Evolutionary conservation across 2,329 filamentous ascomycete genomes (phyloP), one percentile per base, ranked within the genome.

Genomic region (Arthrobotrys sphaeroides): DNA sequence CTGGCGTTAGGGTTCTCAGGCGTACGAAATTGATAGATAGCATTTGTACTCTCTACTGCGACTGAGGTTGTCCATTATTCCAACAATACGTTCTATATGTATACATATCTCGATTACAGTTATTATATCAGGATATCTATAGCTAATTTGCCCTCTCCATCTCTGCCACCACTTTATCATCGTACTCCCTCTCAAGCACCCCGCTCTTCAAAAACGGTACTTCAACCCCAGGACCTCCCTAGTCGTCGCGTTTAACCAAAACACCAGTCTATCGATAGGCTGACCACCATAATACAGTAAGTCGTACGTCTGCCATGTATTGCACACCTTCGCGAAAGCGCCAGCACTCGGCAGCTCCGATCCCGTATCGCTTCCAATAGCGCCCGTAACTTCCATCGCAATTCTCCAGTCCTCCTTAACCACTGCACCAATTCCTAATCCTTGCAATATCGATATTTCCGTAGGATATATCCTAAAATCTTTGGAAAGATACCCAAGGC

Each of bases 381-480:
- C 43, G 5, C 12, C 49, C 7, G 26, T 49, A 16, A 62, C 16
- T 7, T 78, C 72, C 42, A 77, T 59, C n/a, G 67, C 36, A 5
- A 78, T 36, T 26, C 78, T 77, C 78, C 74, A 78, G 38, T 76
- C 77, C 20, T 78, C 77, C 28, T 55, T 77, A 9, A 45, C 49
- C 0, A 40, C 45, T 4, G 31, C 38, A 0, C 59, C 42, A 2
- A 13, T 12, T 43, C 33, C 57, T 5, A 33, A 28, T 13, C 16
- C n/a, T 10, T 55, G 13, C 0, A 18, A 64, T 5, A 43, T 51
- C 0, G 57, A 62, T 18, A 78, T 60, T 13, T 60, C 76, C 7
- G 75, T 40, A 20, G 77, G 77, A 36, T 77, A 78, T 10, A 78
- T 24, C 16, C 77, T 73, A 18, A 77, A 62, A 47, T 78, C 77